Conservation (phyloP, 2,329 filamentous ascomycete genomes). For the Ophiosphaerella korrae region DNA sequence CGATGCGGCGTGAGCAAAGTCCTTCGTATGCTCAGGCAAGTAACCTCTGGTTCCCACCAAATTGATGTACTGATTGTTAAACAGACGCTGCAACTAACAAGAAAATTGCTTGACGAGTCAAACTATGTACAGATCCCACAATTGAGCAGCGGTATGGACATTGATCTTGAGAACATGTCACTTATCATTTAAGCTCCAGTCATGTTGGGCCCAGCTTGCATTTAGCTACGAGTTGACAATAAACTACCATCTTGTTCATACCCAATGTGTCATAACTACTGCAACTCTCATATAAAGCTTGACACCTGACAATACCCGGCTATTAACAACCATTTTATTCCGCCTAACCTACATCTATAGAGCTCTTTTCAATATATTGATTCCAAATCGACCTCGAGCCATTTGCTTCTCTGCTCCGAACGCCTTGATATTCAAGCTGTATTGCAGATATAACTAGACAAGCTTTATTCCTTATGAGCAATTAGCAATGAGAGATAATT, state of each 20-base stretch:
- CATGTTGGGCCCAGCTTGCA: not conserved
- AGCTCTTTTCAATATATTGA: no score
- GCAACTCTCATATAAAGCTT: not conserved
- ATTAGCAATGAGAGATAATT: no score
- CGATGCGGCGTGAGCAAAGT: constrained; percentile 45
- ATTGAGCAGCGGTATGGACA: constrained; percentile 49
- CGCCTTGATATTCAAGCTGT: no score
- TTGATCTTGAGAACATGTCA: constrained; percentile 47
- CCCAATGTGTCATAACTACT: not conserved
- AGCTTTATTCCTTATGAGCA: no score
- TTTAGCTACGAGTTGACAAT: no score
- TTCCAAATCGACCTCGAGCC: no score
- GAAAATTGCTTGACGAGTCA: constrained; percentile 45
- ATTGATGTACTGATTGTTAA: not conserved
- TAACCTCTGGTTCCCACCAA: not conserved
- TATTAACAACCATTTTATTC: no score
- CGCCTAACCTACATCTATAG: no score
- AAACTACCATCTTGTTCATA: no score
- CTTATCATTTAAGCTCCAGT: constrained; percentile 29
- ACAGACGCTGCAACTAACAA: constrained; percentile 48
- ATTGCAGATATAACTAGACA: no score
- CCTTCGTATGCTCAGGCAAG: constrained; percentile 49
- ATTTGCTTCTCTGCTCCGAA: no score
- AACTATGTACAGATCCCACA: constrained; percentile 54
- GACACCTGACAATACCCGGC: no score